These are phyloP conservation scores for Steccherinum ochraceum DNA, from an alignment of 768 basidiomycete species.

Conservation along the genomic window DNA sequence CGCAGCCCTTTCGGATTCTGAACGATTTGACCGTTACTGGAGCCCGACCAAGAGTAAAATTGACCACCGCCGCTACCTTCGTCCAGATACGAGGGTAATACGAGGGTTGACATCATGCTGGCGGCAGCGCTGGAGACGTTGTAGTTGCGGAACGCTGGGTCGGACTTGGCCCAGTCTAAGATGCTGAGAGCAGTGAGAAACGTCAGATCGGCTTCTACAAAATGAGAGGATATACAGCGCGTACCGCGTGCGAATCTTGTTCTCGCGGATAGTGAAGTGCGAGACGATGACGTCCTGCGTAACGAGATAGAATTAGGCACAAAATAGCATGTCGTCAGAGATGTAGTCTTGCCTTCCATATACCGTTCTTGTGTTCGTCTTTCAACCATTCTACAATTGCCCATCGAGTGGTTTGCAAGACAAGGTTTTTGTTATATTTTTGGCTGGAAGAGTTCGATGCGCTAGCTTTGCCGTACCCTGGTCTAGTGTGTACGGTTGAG, in stretches of 20 bases:
- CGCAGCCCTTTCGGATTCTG: too few species aligned
- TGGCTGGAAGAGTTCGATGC: conserved; percentile 28
- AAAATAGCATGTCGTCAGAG: not conserved
- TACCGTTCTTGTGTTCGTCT: conserved; percentile 32
- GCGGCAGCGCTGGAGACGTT: too few species aligned
- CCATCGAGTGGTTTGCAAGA: conserved; percentile 40
- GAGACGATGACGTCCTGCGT: conserved; percentile 42
- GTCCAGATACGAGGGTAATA: too few species aligned
- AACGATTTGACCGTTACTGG: too few species aligned
- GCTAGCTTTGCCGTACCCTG: conserved; percentile 40
- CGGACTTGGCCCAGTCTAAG: conserved; percentile 25
- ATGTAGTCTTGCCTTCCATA: conserved; percentile 37
- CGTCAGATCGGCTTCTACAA: too few species aligned
- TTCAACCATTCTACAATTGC: conserved; percentile 50
- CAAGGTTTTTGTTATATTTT: conserved; percentile 39
- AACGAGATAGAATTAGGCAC: not conserved
- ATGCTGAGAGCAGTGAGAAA: conserved; percentile 21
- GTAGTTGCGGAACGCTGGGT: conserved; percentile 25
- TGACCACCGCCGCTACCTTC: too few species aligned
- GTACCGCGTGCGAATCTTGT: conserved; percentile 37
- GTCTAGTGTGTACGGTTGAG: conserved; percentile 27
- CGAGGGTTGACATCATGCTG: too few species aligned
- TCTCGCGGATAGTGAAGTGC: conserved; percentile 38
- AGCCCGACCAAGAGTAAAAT: too few species aligned
- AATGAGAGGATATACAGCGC: conserved; percentile 8